phyloP scores from a whole-genome alignment of 495 filamentous ascomycete species.

The Cryomyces minteri region DNA sequence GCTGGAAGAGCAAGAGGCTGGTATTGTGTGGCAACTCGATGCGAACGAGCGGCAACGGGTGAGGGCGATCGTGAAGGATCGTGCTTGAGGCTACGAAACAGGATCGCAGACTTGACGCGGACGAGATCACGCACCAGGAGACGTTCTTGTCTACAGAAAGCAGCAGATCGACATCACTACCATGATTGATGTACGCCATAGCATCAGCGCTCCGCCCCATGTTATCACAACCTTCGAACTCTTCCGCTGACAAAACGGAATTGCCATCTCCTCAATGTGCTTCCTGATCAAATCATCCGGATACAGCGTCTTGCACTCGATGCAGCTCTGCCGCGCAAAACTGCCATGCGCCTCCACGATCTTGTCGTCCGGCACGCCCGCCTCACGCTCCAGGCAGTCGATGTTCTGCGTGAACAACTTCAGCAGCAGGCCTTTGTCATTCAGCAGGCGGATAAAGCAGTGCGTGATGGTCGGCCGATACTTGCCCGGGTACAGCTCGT shows the following conservation, averaged over 20 bases:
- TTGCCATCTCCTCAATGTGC: conserved; percentile 37
- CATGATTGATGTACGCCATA: too few species aligned
- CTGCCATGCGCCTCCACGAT: conserved; percentile 92
- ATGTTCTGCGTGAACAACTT: conserved; percentile 97
- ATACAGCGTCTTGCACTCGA: conserved; percentile 61
- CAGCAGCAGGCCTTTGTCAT: conserved; percentile 56
- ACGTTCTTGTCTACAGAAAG: too few species aligned
- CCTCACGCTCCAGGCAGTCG: conserved; percentile 78
- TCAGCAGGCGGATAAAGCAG: conserved; percentile 55
- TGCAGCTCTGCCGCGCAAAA: conserved; percentile 77
- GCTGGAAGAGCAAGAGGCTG: conserved; percentile 21
- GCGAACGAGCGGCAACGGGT: conserved; percentile 43
- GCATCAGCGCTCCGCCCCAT: too few species aligned
- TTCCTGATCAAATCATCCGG: conserved; percentile 55
- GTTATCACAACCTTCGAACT: conserved; percentile 1
- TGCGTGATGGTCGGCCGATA: conserved; percentile 76
- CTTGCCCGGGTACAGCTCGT: conserved; percentile 82
- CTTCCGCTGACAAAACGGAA: conserved; percentile 42
- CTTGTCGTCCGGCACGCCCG: conserved; percentile 61
- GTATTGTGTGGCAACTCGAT: conserved; percentile 34
- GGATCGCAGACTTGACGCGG: too few species aligned
- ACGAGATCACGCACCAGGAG: too few species aligned
- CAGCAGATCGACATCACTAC: too few species aligned
- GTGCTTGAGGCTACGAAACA: neutral
- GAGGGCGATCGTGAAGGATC: conserved; percentile 34